phyloP scores from a whole-genome alignment of 805 yeast genomes.

The Hanseniaspora occidentalis region DNA sequence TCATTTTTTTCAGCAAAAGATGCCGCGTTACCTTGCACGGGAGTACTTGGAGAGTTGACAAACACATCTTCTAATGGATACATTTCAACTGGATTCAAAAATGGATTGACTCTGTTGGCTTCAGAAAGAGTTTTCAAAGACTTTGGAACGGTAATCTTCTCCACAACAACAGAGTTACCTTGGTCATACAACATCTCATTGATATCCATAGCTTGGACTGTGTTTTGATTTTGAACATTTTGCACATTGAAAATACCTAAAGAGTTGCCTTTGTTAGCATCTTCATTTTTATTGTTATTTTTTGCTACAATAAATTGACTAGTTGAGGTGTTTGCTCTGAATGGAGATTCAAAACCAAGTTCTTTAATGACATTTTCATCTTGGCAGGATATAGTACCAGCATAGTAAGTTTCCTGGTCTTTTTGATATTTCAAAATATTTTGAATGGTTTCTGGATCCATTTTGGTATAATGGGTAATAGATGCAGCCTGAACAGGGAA shows the following conservation, averaged over 20 bases:
- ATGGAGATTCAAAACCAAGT: too few relatives aligned
- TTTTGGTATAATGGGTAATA: too few relatives aligned
- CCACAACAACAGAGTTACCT: not conserved
- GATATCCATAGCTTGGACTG: not conserved
- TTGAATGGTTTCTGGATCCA: too few relatives aligned
- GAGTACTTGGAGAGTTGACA: conserved; percentile 4
- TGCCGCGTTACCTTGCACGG: too few relatives aligned
- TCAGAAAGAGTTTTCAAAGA: too few relatives aligned
- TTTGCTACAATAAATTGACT: too few relatives aligned
- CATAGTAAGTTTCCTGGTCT: not conserved
- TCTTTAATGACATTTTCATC: not conserved
- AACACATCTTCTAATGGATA: conserved; percentile 1
- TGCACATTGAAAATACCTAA: not conserved
- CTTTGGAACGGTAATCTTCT: not conserved
- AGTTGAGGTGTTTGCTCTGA: too few relatives aligned
- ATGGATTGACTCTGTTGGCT: too few relatives aligned
- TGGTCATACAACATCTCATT: not conserved
- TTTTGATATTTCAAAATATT: too few relatives aligned
- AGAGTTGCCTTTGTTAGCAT: too few relatives aligned
- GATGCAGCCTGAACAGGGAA: too few relatives aligned
- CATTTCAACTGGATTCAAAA: conserved; percentile 1
- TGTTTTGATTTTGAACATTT: conserved; percentile 1
- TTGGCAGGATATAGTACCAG: not conserved
- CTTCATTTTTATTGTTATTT: too few relatives aligned
- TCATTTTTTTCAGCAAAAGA: conserved; percentile 8